A percentile compares a stretch with the other conserved stretches of the same genome.
phyloP scores from a whole-genome alignment of 768 basidiomycete species.

The Tulasnella sp. region DNA sequence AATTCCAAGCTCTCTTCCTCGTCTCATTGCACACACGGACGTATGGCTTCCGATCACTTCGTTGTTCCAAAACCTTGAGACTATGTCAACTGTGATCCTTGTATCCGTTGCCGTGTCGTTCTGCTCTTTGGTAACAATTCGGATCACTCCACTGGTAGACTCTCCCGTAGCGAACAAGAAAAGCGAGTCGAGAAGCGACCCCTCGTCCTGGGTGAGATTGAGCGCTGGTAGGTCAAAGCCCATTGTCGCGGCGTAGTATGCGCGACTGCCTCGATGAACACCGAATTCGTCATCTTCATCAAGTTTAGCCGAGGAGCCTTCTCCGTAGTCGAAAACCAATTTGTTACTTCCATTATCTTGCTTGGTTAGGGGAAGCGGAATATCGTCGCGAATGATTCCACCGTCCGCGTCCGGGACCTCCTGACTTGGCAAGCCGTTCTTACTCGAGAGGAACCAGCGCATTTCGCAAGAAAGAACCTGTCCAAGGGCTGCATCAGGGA shows the following conservation, averaged over 20 bases:
- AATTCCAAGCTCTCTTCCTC: neutral
- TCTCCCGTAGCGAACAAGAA: neutral
- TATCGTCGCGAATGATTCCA: neutral
- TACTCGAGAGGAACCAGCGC: neutral
- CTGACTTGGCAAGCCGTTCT: constrained; percentile 1
- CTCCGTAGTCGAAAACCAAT: neutral
- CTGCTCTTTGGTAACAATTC: neutral
- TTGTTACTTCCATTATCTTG: neutral
- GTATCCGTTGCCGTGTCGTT: neutral
- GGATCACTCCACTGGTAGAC: neutral
- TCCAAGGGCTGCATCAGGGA: neutral
- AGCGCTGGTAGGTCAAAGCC: neutral
- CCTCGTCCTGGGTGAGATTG: neutral
- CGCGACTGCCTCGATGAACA: neutral
- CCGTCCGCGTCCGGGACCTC: neutral
- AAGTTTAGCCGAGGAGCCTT: neutral
- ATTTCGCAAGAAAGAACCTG: neutral
- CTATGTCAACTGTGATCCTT: neutral
- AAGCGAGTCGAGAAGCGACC: neutral
- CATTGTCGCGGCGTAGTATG: constrained; percentile 1
- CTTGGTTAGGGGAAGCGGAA: neutral
- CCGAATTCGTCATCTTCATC: neutral
- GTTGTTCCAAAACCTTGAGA: neutral
- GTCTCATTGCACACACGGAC: neutral
- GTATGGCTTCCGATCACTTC: neutral